phyloP scores from a whole-genome alignment of 306 rosid species.

The Gastrolobium villosum region DNA sequence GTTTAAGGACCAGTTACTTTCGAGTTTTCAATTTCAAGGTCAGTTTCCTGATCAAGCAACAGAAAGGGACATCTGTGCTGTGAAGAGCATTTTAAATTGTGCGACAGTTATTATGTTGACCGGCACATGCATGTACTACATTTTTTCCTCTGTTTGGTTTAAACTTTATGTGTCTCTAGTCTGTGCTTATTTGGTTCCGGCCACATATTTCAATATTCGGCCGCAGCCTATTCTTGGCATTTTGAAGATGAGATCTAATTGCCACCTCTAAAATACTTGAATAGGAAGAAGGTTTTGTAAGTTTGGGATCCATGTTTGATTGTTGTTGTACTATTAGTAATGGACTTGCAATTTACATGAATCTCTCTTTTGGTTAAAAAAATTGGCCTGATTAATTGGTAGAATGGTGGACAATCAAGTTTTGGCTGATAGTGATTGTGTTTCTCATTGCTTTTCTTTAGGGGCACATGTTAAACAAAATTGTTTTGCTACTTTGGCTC shows the following conservation, averaged over 20 bases:
- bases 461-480: constrained; percentile 4
- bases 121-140: constrained; percentile 54
- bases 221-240: constrained; percentile 62
- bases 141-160: constrained; percentile 68
- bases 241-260: constrained; percentile 40
- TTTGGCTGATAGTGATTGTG: background rate
- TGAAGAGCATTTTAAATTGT: constrained; percentile 61
- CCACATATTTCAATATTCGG: constrained; percentile 68
- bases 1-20: constrained; percentile 73
- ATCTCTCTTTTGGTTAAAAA: constrained; percentile 12
- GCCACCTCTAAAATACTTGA: constrained; percentile 38
- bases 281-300: constrained; percentile 2
- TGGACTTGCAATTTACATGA: constrained; percentile 40
- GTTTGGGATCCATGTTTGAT: constrained; percentile 30
- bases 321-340: constrained; percentile 42
- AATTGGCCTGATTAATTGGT: constrained; percentile 13
- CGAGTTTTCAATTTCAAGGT: constrained; percentile 64
- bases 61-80: constrained; percentile 62
- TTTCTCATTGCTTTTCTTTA: background rate
- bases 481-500: background rate
- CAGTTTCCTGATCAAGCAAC: constrained; percentile 72
- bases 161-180: constrained; percentile 64
- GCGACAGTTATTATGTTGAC: constrained; percentile 54
- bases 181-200: constrained; percentile 68
- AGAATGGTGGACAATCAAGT: constrained; percentile 4